Base-by-base conservation (phyloP, 208 protist species). In the Wallacemonas sp. region DNA sequence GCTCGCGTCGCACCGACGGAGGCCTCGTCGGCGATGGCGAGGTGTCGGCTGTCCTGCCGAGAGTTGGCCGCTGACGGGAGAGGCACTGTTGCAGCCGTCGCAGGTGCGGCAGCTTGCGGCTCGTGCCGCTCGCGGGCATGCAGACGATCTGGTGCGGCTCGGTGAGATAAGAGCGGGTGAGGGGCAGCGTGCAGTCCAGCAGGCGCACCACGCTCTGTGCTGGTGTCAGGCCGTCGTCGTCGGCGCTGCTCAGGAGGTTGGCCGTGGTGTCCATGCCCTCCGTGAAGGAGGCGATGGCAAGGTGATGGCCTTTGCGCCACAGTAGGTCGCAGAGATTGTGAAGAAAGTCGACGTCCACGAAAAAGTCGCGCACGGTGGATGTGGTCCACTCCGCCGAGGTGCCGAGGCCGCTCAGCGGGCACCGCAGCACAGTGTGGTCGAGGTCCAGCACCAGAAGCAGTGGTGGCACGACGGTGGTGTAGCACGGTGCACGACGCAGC, bases 401-500 rank as follows among this genome's bases (percentile, higher is more conserved):
- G 12, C 16, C 22, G 7, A 52, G 3, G 44, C 55, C 41, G 64
- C 69, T 77, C 3, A 84, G 50, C 1, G 49, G 70, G 16, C 26
- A n/a, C 16, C 63, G 69, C 64, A 84, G 63, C 25, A 84, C 20
- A 8, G 78, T 84, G 28, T 67, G 33, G 44, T 84, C 78, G 10
- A 84, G 65, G 42, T 84, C 78, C 16, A 84, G 36, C n/a, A 72
- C 78, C 2, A 84, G 61, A 2, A 84, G 70, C 65, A 82, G 23
- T 12, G 77, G 77, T 0, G 77, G 20, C 20, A 62, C 65, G n/a
- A 79, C 67, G 16, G 65, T 25, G 18, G 57, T 14, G 50, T 79
- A 82, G 33, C 61, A 71, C 32, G 65, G 68, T 4, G 44, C 54
- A 8, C 23, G 28, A 29, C 72, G 64, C 32, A 71, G 44, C 0